These are phyloP conservation scores for Torulaspora microellipsoides DNA, from an alignment of 805 yeast genomes.

Conservation along the genomic window DNA sequence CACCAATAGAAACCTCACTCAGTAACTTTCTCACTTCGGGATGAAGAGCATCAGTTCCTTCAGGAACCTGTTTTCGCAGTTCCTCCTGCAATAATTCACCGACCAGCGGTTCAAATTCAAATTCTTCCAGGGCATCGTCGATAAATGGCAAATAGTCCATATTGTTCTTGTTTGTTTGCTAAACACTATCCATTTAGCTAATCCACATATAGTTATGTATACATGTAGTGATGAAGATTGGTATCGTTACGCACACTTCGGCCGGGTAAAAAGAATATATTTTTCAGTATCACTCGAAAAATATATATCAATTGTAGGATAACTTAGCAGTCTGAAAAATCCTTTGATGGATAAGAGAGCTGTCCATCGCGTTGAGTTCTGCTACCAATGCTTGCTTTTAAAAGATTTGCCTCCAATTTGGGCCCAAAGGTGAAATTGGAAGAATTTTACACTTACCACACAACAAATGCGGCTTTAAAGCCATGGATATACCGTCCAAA, in stretches of 20 bases:
- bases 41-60: slow-evolving; percentile 8
- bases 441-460: slow-evolving; percentile 34
- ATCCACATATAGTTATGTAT: no score
- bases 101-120: slow-evolving; percentile 4
- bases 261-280: no score
- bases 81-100: slow-evolving; percentile 17
- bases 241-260: no score
- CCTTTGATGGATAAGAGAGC: background rate
- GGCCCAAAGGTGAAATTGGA: slow-evolving; percentile 29
- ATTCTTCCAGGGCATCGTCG: background rate
- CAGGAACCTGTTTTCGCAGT: slow-evolving; percentile 26
- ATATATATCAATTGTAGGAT: no score
- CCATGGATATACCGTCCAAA: slow-evolving; percentile 40
- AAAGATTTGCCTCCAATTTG: slow-evolving; percentile 17
- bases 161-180: background rate
- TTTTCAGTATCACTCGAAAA: no score
- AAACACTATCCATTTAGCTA: no score
- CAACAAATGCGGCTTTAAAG: slow-evolving; percentile 33
- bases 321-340: no score
- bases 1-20: background rate
- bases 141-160: slow-evolving; percentile 22
- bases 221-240: no score
- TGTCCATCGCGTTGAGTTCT: background rate
- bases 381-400: slow-evolving; percentile 11
- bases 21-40: slow-evolving; percentile 14